Conservation (phyloP, 2,329 filamentous ascomycete species). For the Colletotrichum viniferum region DNA sequence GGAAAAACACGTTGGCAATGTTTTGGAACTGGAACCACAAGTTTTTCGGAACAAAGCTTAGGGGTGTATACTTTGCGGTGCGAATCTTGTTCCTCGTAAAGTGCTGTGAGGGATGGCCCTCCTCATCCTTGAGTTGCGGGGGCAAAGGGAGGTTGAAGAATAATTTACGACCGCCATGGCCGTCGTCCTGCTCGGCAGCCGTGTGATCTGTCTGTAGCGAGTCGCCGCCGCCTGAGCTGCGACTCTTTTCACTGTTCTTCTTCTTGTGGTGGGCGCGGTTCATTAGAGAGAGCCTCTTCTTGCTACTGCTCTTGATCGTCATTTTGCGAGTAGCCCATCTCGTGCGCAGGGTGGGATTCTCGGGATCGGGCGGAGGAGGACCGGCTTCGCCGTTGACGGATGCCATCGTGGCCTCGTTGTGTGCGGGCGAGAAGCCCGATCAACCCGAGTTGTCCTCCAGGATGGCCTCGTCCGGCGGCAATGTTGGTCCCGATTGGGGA, state of each 20-base stretch:
- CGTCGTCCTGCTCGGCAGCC: slow-evolving; percentile 41
- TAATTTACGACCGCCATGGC: slow-evolving; percentile 59
- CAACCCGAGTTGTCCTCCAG: slow-evolving; percentile 45
- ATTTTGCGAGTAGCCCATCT: slow-evolving; percentile 96
- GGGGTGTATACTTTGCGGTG: slow-evolving; percentile 94
- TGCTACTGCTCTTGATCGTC: slow-evolving; percentile 73
- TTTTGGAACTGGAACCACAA: slow-evolving; percentile 98
- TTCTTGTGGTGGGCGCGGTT: slow-evolving; percentile 73
- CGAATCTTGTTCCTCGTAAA: slow-evolving; percentile 96
- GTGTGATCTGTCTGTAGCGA: slow-evolving; percentile 25
- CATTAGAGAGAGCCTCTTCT: slow-evolving; percentile 84
- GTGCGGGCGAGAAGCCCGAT: slow-evolving; percentile 36
- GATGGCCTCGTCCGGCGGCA: slow-evolving; percentile 36
- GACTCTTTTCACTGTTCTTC: slow-evolving; percentile 72
- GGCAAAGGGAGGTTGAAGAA: slow-evolving; percentile 91
- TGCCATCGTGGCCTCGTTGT: slow-evolving; percentile 29
- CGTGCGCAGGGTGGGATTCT: slow-evolving; percentile 68
- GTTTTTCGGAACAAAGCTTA: slow-evolving; percentile 97
- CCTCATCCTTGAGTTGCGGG: slow-evolving; percentile 74
- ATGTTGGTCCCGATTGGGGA: slow-evolving; percentile 12
- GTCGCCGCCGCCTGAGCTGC: slow-evolving; percentile 43
- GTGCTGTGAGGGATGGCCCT: slow-evolving; percentile 71
- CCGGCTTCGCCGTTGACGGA: slow-evolving; percentile 27
- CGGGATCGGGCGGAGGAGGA: slow-evolving; percentile 49
- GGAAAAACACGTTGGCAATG: slow-evolving; percentile 97